Conservation (phyloP, 2,329 filamentous ascomycete species). For the Bisporella sp. region DNA sequence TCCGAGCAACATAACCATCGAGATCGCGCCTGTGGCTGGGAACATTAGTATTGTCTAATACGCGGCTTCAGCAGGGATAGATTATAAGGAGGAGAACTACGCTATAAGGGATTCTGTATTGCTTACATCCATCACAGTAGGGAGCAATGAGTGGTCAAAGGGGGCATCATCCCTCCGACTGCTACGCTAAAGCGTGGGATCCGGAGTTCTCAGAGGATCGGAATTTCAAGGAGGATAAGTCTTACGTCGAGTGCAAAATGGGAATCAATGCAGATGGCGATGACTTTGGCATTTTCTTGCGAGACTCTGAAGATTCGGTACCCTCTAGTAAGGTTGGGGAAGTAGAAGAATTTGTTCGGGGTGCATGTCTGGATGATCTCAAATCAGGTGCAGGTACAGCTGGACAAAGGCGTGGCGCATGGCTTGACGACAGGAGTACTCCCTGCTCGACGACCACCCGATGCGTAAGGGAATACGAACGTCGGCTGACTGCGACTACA, state of each 20-base stretch:
- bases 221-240: not conserved
- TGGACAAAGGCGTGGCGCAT: not conserved
- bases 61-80: not conserved
- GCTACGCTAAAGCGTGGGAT: not conserved
- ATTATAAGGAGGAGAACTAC: not conserved
- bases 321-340: not conserved
- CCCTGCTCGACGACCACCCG: not conserved
- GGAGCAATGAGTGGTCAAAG: not conserved
- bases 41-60: not conserved
- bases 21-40: not conserved
- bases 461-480: slow-evolving; percentile 1
- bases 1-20: not conserved
- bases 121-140: not conserved
- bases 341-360: slow-evolving; percentile 1
- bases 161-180: not conserved
- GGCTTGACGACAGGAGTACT: slow-evolving; percentile 4
- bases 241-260: not conserved
- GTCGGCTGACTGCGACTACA: slow-evolving; percentile 1
- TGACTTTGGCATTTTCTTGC: not conserved
- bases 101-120: not conserved
- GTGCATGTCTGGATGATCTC: not conserved
- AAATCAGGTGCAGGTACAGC: not conserved
- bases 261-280: not conserved
- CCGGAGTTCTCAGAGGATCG: slow-evolving; percentile 1
- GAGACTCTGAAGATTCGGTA: not conserved